Evolutionary conservation across 768 basidiomycete genomes (phyloP).

Genomic region (Suillus plorans): DNA sequence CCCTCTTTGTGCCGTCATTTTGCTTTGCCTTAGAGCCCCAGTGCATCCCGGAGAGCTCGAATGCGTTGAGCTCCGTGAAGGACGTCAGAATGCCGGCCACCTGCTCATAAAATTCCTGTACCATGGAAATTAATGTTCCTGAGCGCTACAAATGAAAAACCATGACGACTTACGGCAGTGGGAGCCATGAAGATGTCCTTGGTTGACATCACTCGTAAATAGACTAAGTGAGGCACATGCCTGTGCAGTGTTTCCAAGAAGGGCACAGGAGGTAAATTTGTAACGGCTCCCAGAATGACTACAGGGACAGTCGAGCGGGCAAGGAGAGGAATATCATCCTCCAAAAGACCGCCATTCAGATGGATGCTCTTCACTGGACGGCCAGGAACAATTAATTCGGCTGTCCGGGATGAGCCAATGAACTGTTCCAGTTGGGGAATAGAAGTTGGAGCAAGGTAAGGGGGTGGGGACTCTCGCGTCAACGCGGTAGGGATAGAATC

Average conservation of each 20-base stretch:
- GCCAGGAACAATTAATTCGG: conserved; percentile 57
- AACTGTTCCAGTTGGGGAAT: conserved; percentile 52
- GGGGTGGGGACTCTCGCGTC: conserved; percentile 21
- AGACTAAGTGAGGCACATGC: conserved; percentile 59
- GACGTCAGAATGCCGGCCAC: conserved; percentile 57
- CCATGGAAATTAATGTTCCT: conserved; percentile 20
- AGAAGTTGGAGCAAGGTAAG: conserved; percentile 32
- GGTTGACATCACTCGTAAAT: conserved; percentile 64
- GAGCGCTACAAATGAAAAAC: conserved; percentile 8
- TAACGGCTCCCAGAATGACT: conserved; percentile 57
- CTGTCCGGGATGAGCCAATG: conserved; percentile 57
- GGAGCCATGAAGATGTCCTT: conserved; percentile 50
- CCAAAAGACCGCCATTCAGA: conserved; percentile 58
- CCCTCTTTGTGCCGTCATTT: conserved; percentile 40
- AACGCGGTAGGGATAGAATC: conserved; percentile 33
- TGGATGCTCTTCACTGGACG: conserved; percentile 66
- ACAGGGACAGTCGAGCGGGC: conserved; percentile 50
- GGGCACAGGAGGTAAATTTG: conserved; percentile 54
- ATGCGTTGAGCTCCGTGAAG: conserved; percentile 60
- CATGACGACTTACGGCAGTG: conserved; percentile 43
- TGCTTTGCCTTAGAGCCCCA: conserved; percentile 60
- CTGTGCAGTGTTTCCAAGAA: conserved; percentile 56
- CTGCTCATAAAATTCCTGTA: conserved; percentile 61
- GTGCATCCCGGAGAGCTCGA: conserved; percentile 76
- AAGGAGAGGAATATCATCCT: conserved; percentile 53